Evolutionary conservation across 2,329 filamentous ascomycete species (phyloP).

Genomic region (Verticillium albo-atrum): DNA sequence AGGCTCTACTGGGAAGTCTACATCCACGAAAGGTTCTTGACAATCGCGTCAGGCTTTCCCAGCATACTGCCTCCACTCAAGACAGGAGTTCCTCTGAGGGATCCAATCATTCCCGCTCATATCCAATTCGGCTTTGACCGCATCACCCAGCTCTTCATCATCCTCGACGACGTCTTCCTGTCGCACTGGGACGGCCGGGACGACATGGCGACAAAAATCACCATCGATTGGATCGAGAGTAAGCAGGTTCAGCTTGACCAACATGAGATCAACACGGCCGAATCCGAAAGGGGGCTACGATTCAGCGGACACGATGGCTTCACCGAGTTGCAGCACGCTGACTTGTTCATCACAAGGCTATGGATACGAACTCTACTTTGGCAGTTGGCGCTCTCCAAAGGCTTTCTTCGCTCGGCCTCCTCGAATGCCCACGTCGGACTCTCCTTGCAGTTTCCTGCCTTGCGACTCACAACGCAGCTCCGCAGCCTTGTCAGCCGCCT

Average conservation of each 20-base stretch:
- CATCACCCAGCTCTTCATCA: constrained; percentile 29
- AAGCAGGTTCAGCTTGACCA: constrained; percentile 35
- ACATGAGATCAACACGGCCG: constrained; percentile 26
- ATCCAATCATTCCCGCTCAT: constrained; percentile 27
- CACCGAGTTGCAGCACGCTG: constrained; percentile 33
- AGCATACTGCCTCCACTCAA: constrained; percentile 26
- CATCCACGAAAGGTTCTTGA: constrained; percentile 53
- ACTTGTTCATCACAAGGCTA: constrained; percentile 34
- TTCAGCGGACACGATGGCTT: constrained; percentile 20
- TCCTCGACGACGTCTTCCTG: constrained; percentile 33
- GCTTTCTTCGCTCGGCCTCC: constrained; percentile 29
- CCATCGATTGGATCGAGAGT: constrained; percentile 32
- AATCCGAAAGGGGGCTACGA: constrained; percentile 19
- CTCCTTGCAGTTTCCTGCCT: constrained; percentile 33
- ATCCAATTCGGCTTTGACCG: constrained; percentile 32
- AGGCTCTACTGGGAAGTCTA: constrained; percentile 52
- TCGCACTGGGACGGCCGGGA: constrained; percentile 22
- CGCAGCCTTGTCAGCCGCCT: constrained; percentile 30
- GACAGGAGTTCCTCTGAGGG: constrained; percentile 22
- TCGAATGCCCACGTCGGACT: constrained; percentile 29
- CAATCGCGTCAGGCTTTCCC: constrained; percentile 43
- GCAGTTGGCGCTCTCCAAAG: constrained; percentile 34
- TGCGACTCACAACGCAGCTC: constrained; percentile 31
- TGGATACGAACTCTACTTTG: constrained; percentile 37
- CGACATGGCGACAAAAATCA: constrained; percentile 17